Conservation (phyloP, 1,139 yeast genomes). For the Geotrichum phurueaensis region DNA sequence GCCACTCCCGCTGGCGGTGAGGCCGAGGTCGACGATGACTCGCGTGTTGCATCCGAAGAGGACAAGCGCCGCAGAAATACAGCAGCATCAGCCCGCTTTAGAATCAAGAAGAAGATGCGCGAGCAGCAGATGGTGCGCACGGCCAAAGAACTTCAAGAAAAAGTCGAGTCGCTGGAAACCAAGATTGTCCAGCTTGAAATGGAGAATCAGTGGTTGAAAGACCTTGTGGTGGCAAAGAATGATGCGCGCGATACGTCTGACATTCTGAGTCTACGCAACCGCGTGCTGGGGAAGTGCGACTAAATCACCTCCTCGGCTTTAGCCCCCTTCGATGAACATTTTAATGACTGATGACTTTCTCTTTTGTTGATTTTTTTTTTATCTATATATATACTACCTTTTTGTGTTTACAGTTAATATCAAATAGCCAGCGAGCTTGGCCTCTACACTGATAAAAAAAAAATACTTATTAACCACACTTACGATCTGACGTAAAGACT, state of each 20-base stretch:
- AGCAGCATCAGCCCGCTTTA: constrained; percentile 73
- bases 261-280: constrained; percentile 28
- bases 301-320: background rate
- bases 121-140: constrained; percentile 78
- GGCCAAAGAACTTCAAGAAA: constrained; percentile 55
- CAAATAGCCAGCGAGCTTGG: background rate
- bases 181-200: constrained; percentile 65
- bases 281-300: constrained; percentile 16
- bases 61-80: constrained; percentile 71
- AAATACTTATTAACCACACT: no score
- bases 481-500: no score
- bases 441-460: no score
- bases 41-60: constrained; percentile 35
- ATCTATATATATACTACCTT: background rate
- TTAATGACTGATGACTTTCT: background rate
- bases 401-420: background rate
- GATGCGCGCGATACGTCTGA: constrained; percentile 36
- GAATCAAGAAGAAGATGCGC: constrained; percentile 72
- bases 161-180: constrained; percentile 54
- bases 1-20: background rate
- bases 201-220: constrained; percentile 75
- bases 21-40: background rate
- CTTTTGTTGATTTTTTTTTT: background rate
- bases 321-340: background rate
- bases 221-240: constrained; percentile 61